Evolutionary conservation across 176 grass and related monocot species (phyloP).

Genomic region (Zoysia pacifica): DNA sequence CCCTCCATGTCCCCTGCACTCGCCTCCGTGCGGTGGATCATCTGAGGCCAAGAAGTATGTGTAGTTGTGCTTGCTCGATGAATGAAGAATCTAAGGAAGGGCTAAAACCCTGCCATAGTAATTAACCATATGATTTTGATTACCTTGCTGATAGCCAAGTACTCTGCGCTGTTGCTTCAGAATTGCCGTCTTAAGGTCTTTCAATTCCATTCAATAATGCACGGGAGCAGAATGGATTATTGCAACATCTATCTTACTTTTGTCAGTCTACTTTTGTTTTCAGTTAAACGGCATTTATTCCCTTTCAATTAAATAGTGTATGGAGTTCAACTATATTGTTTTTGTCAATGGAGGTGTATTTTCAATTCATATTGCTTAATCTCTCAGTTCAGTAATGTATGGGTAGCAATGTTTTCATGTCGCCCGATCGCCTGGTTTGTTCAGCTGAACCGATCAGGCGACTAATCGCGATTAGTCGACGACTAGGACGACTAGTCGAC

Average conservation of each 20-base stretch:
- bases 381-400: too few relatives aligned
- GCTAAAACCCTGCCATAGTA: slow-evolving; percentile 20
- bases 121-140: neutral
- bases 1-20: neutral
- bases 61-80: neutral
- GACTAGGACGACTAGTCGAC: too few relatives aligned
- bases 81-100: neutral
- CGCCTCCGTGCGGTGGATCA: too few relatives aligned
- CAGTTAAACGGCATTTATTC: neutral
- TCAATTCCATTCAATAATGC: too few relatives aligned
- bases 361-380: neutral
- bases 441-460: too few relatives aligned
- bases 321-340: neutral
- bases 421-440: too few relatives aligned
- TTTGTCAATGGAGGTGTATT: neutral
- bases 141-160: neutral
- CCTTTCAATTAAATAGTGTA: neutral
- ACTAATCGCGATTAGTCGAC: too few relatives aligned
- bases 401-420: too few relatives aligned
- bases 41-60: too few relatives aligned
- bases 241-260: neutral
- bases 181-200: too few relatives aligned
- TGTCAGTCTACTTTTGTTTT: too few relatives aligned
- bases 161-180: neutral
- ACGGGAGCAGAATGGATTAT: neutral